These are phyloP conservation scores for Colletotrichum scovillei DNA, from an alignment of 2,329 filamentous ascomycete genomes.

Conservation along the genomic window DNA sequence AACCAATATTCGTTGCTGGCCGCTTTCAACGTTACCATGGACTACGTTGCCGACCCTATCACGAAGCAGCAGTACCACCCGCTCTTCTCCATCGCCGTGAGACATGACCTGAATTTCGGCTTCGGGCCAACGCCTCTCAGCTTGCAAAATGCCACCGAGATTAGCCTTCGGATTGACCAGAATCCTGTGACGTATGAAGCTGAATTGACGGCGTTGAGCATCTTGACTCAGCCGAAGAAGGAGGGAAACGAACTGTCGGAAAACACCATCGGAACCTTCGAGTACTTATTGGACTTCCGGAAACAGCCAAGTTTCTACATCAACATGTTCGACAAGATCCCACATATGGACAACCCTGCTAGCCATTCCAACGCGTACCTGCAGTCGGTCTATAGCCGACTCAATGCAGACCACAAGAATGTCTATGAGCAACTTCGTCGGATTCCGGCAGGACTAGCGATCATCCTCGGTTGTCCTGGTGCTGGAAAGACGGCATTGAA, in stretches of 20 bases:
- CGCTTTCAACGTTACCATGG: slow-evolving; percentile 21
- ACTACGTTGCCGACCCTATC: slow-evolving; percentile 17
- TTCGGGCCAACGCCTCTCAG: not conserved
- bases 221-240: slow-evolving; percentile 15
- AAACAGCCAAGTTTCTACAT: slow-evolving; percentile 8
- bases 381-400: slow-evolving; percentile 18
- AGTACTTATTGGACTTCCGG: slow-evolving; percentile 29
- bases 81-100: not conserved
- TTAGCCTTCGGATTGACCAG: slow-evolving; percentile 1
- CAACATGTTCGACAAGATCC: slow-evolving; percentile 25
- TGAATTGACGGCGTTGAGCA: slow-evolving; percentile 18
- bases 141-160: slow-evolving; percentile 12
- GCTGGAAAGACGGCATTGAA: slow-evolving; percentile 61
- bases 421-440: slow-evolving; percentile 48
- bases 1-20: slow-evolving; percentile 1
- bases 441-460: slow-evolving; percentile 55
- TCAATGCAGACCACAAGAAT: slow-evolving; percentile 51
- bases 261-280: slow-evolving; percentile 1
- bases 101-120: not conserved
- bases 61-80: slow-evolving; percentile 18
- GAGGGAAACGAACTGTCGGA: not conserved
- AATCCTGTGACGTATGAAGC: slow-evolving; percentile 23
- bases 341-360: slow-evolving; percentile 25
- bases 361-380: slow-evolving; percentile 5
- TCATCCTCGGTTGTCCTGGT: slow-evolving; percentile 59